These are phyloP conservation scores for Pythium grandisporangium DNA, from an alignment of 352 stramenopile genomes.

Conservation along the genomic window DNA sequence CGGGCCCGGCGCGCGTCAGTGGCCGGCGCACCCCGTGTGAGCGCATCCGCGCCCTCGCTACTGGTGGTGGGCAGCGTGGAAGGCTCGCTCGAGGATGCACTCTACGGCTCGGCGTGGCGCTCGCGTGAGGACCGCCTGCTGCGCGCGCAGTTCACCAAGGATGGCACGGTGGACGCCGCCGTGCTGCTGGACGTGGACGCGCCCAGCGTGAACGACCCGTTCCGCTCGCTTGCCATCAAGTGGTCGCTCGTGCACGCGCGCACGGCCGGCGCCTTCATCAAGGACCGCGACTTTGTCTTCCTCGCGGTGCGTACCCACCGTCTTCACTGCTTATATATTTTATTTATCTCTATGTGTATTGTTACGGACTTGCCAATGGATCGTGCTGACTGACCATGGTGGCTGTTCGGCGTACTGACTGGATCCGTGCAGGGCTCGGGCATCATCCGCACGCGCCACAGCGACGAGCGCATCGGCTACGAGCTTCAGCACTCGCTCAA, in stretches of 20 bases:
- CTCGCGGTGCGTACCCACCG: slow-evolving; percentile 41
- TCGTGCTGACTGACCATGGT: too few species aligned
- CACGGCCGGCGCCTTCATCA: slow-evolving; percentile 17
- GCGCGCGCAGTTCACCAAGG: slow-evolving; percentile 38
- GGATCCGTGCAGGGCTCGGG: slow-evolving; percentile 33
- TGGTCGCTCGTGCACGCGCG: slow-evolving; percentile 22
- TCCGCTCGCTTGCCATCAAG: slow-evolving; percentile 55
- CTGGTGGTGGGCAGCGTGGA: slow-evolving; percentile 33
- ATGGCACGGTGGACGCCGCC: slow-evolving; percentile 35
- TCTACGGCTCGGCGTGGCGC: slow-evolving; percentile 44
- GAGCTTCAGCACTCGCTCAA: slow-evolving; percentile 63
- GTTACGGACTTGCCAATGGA: too few species aligned
- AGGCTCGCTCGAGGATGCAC: slow-evolving; percentile 47
- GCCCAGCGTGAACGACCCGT: slow-evolving; percentile 36
- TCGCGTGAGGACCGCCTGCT: slow-evolving; percentile 40
- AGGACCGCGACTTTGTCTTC: slow-evolving; percentile 50
- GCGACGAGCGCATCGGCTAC: slow-evolving; percentile 52
- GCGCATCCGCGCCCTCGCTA: slow-evolving; percentile 13
- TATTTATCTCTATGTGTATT: slow-evolving; percentile 25
- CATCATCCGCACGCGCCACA: slow-evolving; percentile 18
- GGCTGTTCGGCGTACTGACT: too few species aligned
- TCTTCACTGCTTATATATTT: slow-evolving; percentile 28
- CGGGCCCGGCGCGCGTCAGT: background rate
- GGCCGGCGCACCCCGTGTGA: slow-evolving; percentile 2
- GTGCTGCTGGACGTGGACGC: slow-evolving; percentile 35